phyloP scores from a whole-genome alignment of 2,329 filamentous ascomycete genomes.

The Cytospora schulzeri region DNA sequence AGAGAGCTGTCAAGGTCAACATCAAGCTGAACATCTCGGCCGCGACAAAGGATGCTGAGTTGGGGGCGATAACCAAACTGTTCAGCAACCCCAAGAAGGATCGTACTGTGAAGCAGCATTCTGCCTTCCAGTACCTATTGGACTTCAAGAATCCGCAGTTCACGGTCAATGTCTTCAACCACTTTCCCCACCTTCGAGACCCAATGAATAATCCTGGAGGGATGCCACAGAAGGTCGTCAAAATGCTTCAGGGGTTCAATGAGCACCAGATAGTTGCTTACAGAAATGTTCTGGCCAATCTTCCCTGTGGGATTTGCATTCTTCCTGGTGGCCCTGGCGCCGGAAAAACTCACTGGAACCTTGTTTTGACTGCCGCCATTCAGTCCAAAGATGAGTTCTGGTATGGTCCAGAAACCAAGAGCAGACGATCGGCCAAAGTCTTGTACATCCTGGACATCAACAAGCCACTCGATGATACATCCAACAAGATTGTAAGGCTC shows the following conservation, averaged over 20 bases:
- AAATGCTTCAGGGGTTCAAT: constrained; percentile 39
- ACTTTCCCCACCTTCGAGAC: constrained; percentile 31
- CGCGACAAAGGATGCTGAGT: constrained; percentile 24
- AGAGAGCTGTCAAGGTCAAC: constrained; percentile 20
- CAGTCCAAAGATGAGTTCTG: constrained; percentile 21
- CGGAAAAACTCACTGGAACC: constrained; percentile 51
- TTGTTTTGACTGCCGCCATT: constrained; percentile 41
- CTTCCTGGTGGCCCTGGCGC: constrained; percentile 51
- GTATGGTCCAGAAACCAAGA: constrained; percentile 38
- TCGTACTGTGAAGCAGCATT: constrained; percentile 27
- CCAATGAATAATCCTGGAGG: constrained; percentile 17
- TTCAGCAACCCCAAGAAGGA: constrained; percentile 6
- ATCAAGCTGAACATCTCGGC: constrained; percentile 20
- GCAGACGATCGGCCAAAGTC: constrained; percentile 38
- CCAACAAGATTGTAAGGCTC: constrained; percentile 43
- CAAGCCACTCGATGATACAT: constrained; percentile 49
- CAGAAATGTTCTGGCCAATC: constrained; percentile 37
- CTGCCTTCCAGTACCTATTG: constrained; percentile 31
- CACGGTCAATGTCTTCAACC: constrained; percentile 30
- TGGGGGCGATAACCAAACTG: constrained; percentile 22
- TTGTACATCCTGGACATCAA: constrained; percentile 52
- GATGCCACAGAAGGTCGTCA: constrained; percentile 28
- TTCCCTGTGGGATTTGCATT: constrained; percentile 48
- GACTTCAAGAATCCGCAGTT: constrained; percentile 30
- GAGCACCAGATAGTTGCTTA: constrained; percentile 43